Percentiles rank a stretch among this genome's conserved stretches.
phyloP scores from a whole-genome alignment of 176 grass and related monocot species.

The Stipa capillata region DNA sequence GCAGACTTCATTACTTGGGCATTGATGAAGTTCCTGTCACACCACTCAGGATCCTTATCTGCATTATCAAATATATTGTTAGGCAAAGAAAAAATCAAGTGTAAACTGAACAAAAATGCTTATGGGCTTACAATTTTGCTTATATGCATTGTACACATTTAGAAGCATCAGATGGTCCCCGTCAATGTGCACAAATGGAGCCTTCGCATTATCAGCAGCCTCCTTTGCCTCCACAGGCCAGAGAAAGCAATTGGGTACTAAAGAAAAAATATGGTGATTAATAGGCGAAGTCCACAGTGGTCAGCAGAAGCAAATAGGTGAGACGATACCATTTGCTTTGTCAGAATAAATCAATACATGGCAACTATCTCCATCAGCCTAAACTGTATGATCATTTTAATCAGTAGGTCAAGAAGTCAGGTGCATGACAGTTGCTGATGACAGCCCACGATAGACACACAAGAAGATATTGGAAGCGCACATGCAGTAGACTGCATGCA shows the following conservation, averaged over 20 bases:
- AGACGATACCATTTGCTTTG: no score
- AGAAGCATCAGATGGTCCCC: slow-evolving; percentile 85
- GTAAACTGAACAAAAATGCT: background rate
- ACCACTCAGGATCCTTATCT: slow-evolving; percentile 86
- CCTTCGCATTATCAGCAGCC: slow-evolving; percentile 80
- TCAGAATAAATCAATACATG: slow-evolving; percentile 75
- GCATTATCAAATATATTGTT: background rate
- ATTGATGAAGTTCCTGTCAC: slow-evolving; percentile 83
- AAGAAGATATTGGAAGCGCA: background rate
- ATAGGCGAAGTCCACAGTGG: slow-evolving; percentile 67
- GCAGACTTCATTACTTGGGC: slow-evolving; percentile 59
- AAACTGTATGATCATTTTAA: slow-evolving; percentile 46
- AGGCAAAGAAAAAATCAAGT: background rate
- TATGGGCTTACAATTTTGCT: slow-evolving; percentile 65
- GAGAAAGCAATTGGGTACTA: no score
- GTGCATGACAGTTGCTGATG: slow-evolving; percentile 57
- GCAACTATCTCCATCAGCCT: slow-evolving; percentile 70
- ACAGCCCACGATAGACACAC: slow-evolving; percentile 6
- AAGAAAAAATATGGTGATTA: slow-evolving; percentile 72
- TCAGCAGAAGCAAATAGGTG: slow-evolving; percentile 73
- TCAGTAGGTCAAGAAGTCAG: slow-evolving; percentile 44
- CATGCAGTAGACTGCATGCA: background rate
- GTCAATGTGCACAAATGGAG: slow-evolving; percentile 71
- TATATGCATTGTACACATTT: slow-evolving; percentile 86
- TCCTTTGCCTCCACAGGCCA: slow-evolving; percentile 88